These are phyloP conservation scores for Colletotrichum sp. DNA, from an alignment of 2,329 filamentous ascomycete genomes.

Conservation along the genomic window DNA sequence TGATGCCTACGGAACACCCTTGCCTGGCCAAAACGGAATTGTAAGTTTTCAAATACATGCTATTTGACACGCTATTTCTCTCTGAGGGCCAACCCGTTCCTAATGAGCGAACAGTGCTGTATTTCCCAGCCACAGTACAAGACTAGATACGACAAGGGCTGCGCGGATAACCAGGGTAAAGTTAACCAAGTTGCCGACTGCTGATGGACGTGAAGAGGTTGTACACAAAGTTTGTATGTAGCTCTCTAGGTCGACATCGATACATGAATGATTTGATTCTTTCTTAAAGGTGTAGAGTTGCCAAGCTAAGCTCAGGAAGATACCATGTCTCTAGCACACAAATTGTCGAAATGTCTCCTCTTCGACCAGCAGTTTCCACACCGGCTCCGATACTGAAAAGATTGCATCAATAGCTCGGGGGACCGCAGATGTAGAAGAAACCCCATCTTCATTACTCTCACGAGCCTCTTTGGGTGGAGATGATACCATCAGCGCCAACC, in stretches of 20 bases:
- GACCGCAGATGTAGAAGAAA: rapidly evolving
- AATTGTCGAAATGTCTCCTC: not conserved
- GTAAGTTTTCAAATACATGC: not conserved
- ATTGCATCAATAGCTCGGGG: not conserved
- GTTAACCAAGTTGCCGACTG: not conserved
- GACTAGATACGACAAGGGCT: not conserved
- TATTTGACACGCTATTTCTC: no score
- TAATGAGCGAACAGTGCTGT: not conserved
- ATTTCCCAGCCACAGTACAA: not conserved
- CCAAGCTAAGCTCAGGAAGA: not conserved
- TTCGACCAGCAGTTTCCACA: rapidly evolving
- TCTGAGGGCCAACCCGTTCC: rapidly evolving
- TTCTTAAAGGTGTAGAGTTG: not conserved
- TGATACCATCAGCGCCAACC: not conserved
- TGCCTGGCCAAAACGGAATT: not conserved
- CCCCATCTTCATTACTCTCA: not conserved
- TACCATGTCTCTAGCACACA: rapidly evolving
- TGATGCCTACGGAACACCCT: not conserved
- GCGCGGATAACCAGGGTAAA: not conserved
- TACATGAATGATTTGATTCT: not conserved
- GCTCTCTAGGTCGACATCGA: rapidly evolving
- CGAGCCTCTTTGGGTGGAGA: rapidly evolving
- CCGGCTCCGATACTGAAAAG: not conserved
- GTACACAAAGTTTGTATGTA: not conserved
- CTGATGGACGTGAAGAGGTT: rapidly evolving